Conservation (phyloP, 495 filamentous ascomycete species). For the Apodospora peruviana region DNA sequence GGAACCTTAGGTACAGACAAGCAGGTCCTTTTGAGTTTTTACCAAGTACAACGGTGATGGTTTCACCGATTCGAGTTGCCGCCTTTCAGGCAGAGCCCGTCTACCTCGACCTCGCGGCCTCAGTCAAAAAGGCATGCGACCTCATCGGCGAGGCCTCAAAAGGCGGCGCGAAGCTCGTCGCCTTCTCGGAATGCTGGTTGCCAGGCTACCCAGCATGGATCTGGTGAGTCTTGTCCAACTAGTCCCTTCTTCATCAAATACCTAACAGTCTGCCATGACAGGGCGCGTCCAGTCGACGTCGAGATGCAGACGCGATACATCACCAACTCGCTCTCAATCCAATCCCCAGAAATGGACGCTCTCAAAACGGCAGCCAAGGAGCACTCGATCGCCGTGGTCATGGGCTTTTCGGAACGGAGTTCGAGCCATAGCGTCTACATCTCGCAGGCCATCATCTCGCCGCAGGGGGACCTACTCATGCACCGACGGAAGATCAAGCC, state of each 20-base stretch:
- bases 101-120: conserved; percentile 47
- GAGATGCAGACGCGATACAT: conserved; percentile 9
- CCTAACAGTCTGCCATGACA: not conserved
- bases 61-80: conserved; percentile 31
- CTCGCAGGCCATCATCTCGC: conserved; percentile 46
- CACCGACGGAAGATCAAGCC: conserved; percentile 54
- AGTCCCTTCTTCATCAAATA: not conserved
- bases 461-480: conserved; percentile 39
- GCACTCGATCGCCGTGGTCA: conserved; percentile 40
- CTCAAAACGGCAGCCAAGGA: conserved; percentile 37
- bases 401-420: conserved; percentile 51
- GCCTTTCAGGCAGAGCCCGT: conserved; percentile 48
- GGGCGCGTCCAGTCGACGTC: conserved; percentile 11
- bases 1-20: no score
- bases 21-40: no score
- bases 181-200: conserved; percentile 53
- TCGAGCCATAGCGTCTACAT: conserved; percentile 48
- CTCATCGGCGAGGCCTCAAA: conserved; percentile 49
- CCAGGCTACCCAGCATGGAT: conserved; percentile 55
- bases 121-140: conserved; percentile 44
- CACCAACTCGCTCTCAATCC: conserved; percentile 37
- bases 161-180: conserved; percentile 44
- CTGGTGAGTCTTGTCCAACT: conserved; percentile 35
- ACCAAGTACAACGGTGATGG: no score
- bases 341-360: conserved; percentile 42